Base-by-base conservation (phyloP, 129 eudicot species). In the Silybum marianum region DNA sequence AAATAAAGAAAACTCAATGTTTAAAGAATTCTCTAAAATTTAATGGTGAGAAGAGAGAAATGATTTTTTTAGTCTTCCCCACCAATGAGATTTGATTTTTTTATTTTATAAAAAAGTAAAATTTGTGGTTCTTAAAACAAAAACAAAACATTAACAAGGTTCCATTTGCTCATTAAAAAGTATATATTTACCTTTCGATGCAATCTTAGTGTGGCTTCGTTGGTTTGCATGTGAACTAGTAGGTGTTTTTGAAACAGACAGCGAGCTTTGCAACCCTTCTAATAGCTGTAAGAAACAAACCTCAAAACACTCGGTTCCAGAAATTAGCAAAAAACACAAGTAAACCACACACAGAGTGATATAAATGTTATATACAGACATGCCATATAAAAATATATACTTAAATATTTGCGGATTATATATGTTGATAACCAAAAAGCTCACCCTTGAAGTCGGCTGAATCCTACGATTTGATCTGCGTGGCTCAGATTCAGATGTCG, bases 401-500 rank as follows among this genome's bases (percentile, higher is more conserved):
- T 54, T 54, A 54, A 16, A 40, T 21, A 18, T 9, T 26, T 9
- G 60, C 39, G 10, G 18, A 28, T 26, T 8, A n/a, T 14, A 62
- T 62, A n/a, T 60, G 23, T 19, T 60, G 63, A 8, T 38, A 78
- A 69, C 30, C 40, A 79, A 18, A 78, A 54, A 18, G 46, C 88
- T 82, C 69, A 96, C 99, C 94, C 98, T 87, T 65, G 97, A 93
- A 68, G 99, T 96, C 38, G 99, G 99, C 88, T 96, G 99, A 42
- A 96, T 91, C 80, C 88, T 89, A 34, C 99, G 98, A 78, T 81
- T 88, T 69, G 99, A 96, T 84, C 99, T 88, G 13, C 99, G 98
- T 46, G 95, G 92, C 77, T 91, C 97, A 26, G 51, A 9, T 70
- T 93, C 97, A 10, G 89, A 81, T 23, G 78, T 72, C n/a, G 81